Base-by-base conservation (phyloP, 768 basidiomycete species). In the Russula virescens region DNA sequence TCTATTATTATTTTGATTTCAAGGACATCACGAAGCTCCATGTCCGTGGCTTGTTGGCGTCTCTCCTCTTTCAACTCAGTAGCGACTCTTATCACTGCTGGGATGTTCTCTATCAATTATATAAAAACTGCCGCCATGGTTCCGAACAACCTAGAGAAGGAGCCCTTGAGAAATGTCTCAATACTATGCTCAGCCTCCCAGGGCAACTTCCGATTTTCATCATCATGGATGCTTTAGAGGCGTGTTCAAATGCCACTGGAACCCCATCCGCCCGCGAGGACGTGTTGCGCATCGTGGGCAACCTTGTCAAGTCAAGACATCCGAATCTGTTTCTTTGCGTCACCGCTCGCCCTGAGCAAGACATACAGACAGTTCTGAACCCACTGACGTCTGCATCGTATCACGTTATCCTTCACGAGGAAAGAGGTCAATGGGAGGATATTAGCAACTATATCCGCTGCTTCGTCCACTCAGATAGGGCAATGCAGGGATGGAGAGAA, bases 31-130 rank as follows among this genome's bases (percentile, higher is more conserved):
- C 45, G 2, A 57, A 57, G 43, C 31, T 21, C 18, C 31, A 48
- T 21, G 18, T 47, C 19, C 45, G 34, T 7, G 56, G 56, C 21
- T n/a, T 57, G 3, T 43, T 57, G 7, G 34, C 45, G 0, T 57
- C 56, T 0, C 46, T 57, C n/a, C 56, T 57, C 11, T 23, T 48
- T 18, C 56, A 57, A 34, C 56, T 57, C 46, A 21, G 56, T 43
- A 11, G 31, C 6, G 23, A 16, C 21, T 57, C 56, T 13, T 45
- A 46, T 28, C 31, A 5, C 19, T 56, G 34, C 55, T 7, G 10
- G 19, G 23, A 45, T 26, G 2, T 46, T 19, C 56, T 57, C 1
- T 21, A 26, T 11, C 5, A 48, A 23, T 21, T 47, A 13, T 34
- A 21, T n/a, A 34, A 10, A 4, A 18, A 23, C 1, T 31, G 26